phyloP scores from a whole-genome alignment of 768 basidiomycete species.

The Leccinum olivaceopallidum region DNA sequence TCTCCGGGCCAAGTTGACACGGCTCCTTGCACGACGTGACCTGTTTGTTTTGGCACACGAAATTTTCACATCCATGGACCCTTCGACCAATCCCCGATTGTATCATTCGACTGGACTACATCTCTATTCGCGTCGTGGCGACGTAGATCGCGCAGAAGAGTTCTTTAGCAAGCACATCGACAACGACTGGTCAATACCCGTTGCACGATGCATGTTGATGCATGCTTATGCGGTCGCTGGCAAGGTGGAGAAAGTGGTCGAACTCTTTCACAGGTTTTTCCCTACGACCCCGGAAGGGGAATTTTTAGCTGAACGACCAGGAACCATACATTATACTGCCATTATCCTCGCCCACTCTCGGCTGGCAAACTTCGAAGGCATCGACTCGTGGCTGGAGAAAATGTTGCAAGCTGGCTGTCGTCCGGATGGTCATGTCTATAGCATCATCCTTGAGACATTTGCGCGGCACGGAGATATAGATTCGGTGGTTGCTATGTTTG shows the following conservation, averaged over 20 bases:
- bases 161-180: conserved; percentile 41
- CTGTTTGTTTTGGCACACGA: conserved; percentile 44
- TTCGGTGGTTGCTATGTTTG: conserved; percentile 48
- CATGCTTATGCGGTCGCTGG: conserved; percentile 55
- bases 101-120: conserved; percentile 48
- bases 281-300: conserved; percentile 35
- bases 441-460: conserved; percentile 59
- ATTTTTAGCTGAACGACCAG: conserved; percentile 38
- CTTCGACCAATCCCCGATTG: conserved; percentile 16
- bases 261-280: conserved; percentile 58
- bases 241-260: conserved; percentile 39
- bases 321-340: conserved; percentile 51
- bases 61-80: conserved; percentile 39
- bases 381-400: conserved; percentile 54
- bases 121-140: conserved; percentile 54
- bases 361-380: conserved; percentile 45
- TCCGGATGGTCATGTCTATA: conserved; percentile 60
- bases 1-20: conserved; percentile 39
- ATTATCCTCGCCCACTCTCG: conserved; percentile 57
- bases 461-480: conserved; percentile 55
- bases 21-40: conserved; percentile 42
- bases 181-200: conserved; percentile 24
- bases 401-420: conserved; percentile 49
- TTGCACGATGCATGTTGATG: conserved; percentile 49
- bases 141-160: conserved; percentile 42